These are phyloP conservation scores for Combretum micranthum DNA, from an alignment of 345 rosid species.

Conservation along the genomic window DNA sequence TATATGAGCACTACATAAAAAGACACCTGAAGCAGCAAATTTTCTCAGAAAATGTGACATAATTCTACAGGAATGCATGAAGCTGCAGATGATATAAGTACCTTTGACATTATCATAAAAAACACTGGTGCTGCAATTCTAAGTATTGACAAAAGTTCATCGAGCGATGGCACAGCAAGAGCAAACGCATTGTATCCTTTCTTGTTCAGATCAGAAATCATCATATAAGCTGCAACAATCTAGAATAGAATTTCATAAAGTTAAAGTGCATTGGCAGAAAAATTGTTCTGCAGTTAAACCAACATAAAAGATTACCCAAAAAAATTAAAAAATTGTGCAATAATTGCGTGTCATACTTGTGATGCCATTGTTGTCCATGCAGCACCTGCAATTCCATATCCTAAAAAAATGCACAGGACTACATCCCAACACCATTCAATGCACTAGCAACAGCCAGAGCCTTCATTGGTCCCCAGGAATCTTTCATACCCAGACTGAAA, in stretches of 20 bases:
- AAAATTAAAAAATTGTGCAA: background rate
- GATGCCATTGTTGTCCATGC: slow-evolving; percentile 99
- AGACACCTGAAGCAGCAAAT: slow-evolving; percentile 25
- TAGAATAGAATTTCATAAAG: slow-evolving; percentile 20
- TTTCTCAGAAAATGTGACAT: background rate
- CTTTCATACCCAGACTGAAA: slow-evolving; percentile 94
- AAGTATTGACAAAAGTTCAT: slow-evolving; percentile 48
- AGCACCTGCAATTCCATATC: slow-evolving; percentile 88
- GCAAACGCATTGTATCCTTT: slow-evolving; percentile 63
- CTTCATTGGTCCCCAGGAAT: slow-evolving; percentile 92
- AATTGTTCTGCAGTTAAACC: too few species aligned
- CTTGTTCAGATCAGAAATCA: slow-evolving; percentile 63
- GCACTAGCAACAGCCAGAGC: slow-evolving; percentile 71
- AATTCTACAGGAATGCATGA: too few species aligned
- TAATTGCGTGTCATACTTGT: slow-evolving; percentile 40
- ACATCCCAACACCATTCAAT: slow-evolving; percentile 73
- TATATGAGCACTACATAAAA: slow-evolving; percentile 30
- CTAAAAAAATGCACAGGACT: slow-evolving; percentile 63
- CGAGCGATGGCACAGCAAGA: slow-evolving; percentile 51
- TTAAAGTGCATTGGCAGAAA: background rate
- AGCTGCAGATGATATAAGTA: slow-evolving; percentile 1
- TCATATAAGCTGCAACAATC: slow-evolving; percentile 82
- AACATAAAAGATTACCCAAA: background rate
- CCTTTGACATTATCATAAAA: slow-evolving; percentile 71
- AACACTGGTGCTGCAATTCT: slow-evolving; percentile 78